Evolutionary conservation across 2,329 filamentous ascomycete genomes (phyloP), one percentile per base, ranked within the genome.

Genomic region (Pochonia chlamydosporia): DNA sequence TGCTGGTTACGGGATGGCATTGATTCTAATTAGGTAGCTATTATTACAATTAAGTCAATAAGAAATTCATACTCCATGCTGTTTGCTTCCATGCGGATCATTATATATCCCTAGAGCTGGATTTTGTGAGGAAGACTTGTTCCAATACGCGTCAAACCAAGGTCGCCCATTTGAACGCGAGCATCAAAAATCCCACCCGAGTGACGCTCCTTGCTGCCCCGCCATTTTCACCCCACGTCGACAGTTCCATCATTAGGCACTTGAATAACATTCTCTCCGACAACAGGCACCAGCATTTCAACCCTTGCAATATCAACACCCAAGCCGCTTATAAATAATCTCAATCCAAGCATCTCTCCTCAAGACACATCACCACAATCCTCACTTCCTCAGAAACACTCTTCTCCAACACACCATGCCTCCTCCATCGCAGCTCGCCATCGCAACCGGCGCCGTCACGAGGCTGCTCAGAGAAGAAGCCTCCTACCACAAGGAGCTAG

Each of bases 401-500:
- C n/a, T n/a, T n/a, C n/a, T n/a, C n/a, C n/a, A n/a, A 23, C 18
- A 11, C 48, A 68, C 43, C 43, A 96, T 96, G 90, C 78, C 88
- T 3, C 77, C 89, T 26, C 87, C 87, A 39, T 83, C 84, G 1
- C 78, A 84, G 56, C 81, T 96, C 64, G 69, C 81, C 59, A 93
- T 96, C 62, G 83, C 86, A 39, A 93, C 88, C 21, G 81, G 84
- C 52, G 82, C 89, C 18, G 81, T 97, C 56, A 75, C 79, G 58
- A 89, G 93, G 49, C 80, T 97, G 41, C 81, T 96, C 55, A 96
- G 95, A 68, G 93, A 99, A 68, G 89, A 96, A 67, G 74, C 79
- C 33, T 92, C 85, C 59, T 97, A 99, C 71, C 86, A 91, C 74
- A 86, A 86, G 63, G 93, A 99, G 67, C 78, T 91, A 18, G 73